Conservation (phyloP, 2,329 filamentous ascomycete species). For the Colletotrichum sp. region DNA sequence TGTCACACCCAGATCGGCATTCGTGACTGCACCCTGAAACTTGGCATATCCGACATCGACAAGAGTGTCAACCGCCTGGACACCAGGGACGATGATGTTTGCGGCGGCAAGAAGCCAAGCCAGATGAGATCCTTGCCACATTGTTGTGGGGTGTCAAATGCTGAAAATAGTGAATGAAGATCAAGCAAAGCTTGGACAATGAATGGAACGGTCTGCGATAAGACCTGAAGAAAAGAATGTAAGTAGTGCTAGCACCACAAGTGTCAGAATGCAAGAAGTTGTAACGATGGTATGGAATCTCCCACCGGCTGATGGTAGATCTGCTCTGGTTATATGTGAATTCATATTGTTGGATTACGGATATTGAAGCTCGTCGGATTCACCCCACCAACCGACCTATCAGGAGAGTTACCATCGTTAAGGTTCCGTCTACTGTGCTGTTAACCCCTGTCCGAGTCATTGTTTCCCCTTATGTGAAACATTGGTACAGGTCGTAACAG, state of each 20-base stretch:
- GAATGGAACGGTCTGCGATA: not conserved
- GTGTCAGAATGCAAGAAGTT: not conserved
- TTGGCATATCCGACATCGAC: conserved; percentile 72
- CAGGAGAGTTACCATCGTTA: not conserved
- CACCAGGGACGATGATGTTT: not conserved
- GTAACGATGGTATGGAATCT: not conserved
- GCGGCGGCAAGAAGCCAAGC: not conserved
- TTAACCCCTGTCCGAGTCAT: not conserved
- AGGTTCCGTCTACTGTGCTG: not conserved
- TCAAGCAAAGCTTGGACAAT: not conserved
- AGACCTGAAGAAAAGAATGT: not conserved
- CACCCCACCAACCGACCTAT: not conserved
- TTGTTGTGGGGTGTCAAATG: not conserved
- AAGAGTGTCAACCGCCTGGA: conserved; percentile 29
- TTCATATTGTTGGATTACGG: not conserved
- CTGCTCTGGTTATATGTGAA: not conserved
- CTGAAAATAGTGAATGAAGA: not conserved
- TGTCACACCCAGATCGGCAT: conserved; percentile 58
- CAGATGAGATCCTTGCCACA: conserved; percentile 5
- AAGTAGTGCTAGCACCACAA: conserved; percentile 1
- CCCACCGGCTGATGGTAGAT: too few species aligned
- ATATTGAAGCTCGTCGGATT: not conserved
- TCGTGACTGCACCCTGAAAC: conserved; percentile 57
- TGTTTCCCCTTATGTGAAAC: not conserved
- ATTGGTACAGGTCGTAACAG: not conserved